Conservation (phyloP, 257 asterid species). For the Solanum arcanum region DNA sequence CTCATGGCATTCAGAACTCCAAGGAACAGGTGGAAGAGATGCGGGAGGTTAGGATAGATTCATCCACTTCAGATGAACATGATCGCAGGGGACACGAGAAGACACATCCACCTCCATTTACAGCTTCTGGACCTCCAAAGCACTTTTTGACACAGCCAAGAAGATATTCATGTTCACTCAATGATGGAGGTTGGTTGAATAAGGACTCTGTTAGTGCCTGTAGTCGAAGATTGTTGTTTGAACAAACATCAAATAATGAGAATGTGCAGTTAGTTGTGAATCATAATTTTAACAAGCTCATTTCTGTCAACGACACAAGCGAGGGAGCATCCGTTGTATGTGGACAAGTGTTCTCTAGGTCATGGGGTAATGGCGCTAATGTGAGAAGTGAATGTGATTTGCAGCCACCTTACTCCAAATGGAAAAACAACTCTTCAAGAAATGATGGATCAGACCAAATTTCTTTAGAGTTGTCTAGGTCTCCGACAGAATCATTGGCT, state of each 20-base stretch:
- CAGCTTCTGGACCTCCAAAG: conserved; percentile 12
- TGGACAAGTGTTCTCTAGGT: not conserved
- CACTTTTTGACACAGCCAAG: conserved; percentile 50
- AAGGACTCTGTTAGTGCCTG: not conserved
- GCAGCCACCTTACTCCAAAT: not conserved
- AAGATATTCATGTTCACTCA: conserved; percentile 8
- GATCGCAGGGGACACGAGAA: not conserved
- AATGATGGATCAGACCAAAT: not conserved
- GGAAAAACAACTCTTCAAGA: not conserved
- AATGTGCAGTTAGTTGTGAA: not conserved
- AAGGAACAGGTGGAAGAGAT: not conserved
- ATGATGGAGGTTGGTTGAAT: not conserved
- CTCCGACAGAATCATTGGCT: conserved; percentile 1
- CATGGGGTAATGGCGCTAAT: not conserved
- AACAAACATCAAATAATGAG: not conserved
- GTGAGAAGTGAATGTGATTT: not conserved
- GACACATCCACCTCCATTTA: conserved; percentile 3
- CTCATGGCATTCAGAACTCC: not conserved
- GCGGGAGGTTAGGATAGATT: not conserved
- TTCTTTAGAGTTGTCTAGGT: not conserved
- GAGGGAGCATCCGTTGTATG: not conserved
- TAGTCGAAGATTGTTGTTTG: conserved; percentile 12
- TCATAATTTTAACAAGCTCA: not conserved
- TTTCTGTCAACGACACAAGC: not conserved
- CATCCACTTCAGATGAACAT: not conserved